Evolutionary conservation across 1,284 basidiomycete genomes (phyloP).

Genomic region (Neolentinus lepideus): DNA sequence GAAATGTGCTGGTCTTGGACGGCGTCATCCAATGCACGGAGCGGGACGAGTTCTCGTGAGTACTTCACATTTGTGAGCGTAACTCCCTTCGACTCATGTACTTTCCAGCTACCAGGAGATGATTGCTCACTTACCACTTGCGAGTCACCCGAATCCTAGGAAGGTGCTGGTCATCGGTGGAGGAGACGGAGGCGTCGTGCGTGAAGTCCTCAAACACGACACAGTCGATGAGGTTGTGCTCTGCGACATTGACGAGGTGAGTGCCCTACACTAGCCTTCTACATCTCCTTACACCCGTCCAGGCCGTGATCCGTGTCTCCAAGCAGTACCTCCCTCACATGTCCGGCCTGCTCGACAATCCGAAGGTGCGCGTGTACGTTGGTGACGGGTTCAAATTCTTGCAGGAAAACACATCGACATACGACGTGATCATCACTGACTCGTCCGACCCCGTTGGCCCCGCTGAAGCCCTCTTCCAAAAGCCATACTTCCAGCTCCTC

Average conservation of each 20-base stretch:
- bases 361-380: conserved; percentile 84
- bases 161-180: conserved; percentile 96
- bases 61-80: conserved; percentile 14
- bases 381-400: conserved; percentile 99
- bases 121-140: conserved; percentile 95
- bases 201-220: conserved; percentile 95
- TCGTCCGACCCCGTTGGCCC: conserved; percentile 98
- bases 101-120: conserved; percentile 94
- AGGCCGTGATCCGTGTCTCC: conserved; percentile 95
- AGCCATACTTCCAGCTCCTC: conserved; percentile 95
- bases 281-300: conserved; percentile 3
- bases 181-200: conserved; percentile 93
- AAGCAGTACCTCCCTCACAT: conserved; percentile 93
- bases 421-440: conserved; percentile 99
- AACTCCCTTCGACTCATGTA: neutral
- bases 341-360: conserved; percentile 79
- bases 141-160: conserved; percentile 94
- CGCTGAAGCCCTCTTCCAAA: conserved; percentile 91
- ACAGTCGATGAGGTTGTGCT: conserved; percentile 90
- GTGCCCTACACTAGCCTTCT: conserved; percentile 8
- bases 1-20: conserved; percentile 95
- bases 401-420: conserved; percentile 80
- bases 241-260: conserved; percentile 95
- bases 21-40: conserved; percentile 97
- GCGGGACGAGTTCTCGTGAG: conserved; percentile 96